Conservation (phyloP, 345 rosid species). For the Sonneratia alba region DNA sequence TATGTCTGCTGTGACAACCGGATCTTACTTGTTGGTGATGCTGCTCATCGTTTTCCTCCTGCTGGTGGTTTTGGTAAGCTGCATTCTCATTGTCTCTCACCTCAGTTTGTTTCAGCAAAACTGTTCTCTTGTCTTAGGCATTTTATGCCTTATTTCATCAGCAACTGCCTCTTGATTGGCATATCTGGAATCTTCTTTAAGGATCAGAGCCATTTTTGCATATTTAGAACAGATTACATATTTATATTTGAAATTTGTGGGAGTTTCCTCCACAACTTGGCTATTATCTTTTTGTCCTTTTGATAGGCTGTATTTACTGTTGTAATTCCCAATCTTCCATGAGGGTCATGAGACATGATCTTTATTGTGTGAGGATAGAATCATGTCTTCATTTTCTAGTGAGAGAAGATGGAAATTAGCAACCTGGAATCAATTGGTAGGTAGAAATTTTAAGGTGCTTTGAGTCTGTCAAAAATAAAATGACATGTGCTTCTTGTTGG, state of each 20-base stretch:
- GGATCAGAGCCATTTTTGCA: not conserved
- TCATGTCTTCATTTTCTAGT: not conserved
- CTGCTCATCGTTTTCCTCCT: slow-evolving; percentile 93
- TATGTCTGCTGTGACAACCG: slow-evolving; percentile 46
- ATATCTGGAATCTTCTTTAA: not conserved
- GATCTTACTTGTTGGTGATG: slow-evolving; percentile 83
- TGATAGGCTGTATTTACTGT: not conserved
- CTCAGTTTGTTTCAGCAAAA: not conserved
- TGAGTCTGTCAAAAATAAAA: not conserved
- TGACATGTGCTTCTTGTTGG: not conserved
- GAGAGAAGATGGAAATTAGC: not conserved
- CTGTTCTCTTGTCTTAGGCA: not conserved
- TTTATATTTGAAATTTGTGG: not conserved
- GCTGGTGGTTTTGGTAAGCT: slow-evolving; percentile 97
- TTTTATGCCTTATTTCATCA: not conserved
- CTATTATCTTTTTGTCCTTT: not conserved
- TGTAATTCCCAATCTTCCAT: not conserved
- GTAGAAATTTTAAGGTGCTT: not conserved
- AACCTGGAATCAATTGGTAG: not conserved
- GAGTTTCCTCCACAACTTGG: not conserved
- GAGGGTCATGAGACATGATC: not conserved
- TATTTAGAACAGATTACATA: not conserved
- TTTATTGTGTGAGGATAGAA: not conserved
- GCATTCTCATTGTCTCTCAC: not conserved
- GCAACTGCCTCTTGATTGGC: not conserved